Evolutionary conservation across 2,329 filamentous ascomycete species (phyloP), one percentile per base, ranked within the genome.

Genomic region (Dissoconium aciculare): DNA sequence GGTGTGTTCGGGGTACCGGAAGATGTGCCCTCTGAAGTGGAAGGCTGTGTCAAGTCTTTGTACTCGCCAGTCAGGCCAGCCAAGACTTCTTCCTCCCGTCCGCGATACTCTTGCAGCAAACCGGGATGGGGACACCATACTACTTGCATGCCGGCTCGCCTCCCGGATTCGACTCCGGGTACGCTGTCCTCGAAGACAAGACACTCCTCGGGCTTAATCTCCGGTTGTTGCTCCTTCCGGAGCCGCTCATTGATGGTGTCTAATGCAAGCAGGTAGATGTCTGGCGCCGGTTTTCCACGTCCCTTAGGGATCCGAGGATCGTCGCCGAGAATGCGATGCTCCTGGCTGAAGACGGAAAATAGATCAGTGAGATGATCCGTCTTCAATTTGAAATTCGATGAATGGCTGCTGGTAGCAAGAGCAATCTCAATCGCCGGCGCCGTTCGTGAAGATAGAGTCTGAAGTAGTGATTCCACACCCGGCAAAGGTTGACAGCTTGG

Each of bases 171-270:
- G 3, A 94, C 83, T 3, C 89, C 89, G 0, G 84, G 82, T 2
- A 95, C 85, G 27, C 78, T 82, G 55, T 98, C 89, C 58, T 98
- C 89, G 47, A 98, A 95, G 0, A 95, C 89, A 11, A 98, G 64
- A 52, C 89, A 95, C 56, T 95, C 87, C 43, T 80, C 78, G 0
- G 84, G 83, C 32, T 52, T 64, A 39, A 98, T 76, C 31, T 66
- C 63, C 36, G 69, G 60, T 41, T 66, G 60, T 30, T 71, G 72
- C 3, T 65, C 58, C 0, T 63, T 39, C 8, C 59, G 60, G 5
- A 91, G 62, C 11, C 72, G 71, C 26, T 71, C 69, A 56, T 98
- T 98, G 53, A 98, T 77, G 3, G 75, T 80, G 55, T 79, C 65
- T 33, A 98, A 62, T 0, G 89, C 87, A 1, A 95, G 64, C 5